Evolutionary conservation across 306 rosid species (phyloP), one percentile per base, ranked within the genome.

Genomic region (Castanopsis chinensis): DNA sequence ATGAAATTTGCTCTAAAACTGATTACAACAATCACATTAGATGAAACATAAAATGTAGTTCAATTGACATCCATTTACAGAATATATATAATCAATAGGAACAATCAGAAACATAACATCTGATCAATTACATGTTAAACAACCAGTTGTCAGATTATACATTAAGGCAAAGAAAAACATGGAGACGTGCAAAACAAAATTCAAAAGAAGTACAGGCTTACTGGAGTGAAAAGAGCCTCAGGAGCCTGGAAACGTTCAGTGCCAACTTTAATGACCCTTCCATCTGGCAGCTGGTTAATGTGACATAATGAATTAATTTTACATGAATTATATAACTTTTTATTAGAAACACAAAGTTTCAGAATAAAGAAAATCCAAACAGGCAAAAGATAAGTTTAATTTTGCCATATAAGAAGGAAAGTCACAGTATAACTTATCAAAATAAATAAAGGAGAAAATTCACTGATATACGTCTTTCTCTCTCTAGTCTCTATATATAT

Each of bases 181-280:
- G 19, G 70, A 80, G 37, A 49, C 8, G 35, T 74, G 55, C 69
- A 73, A 82, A 78, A 71, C 54, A 80, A 19, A 51, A 37, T 21
- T 51, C 17, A 82, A 75, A 76, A 52, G 71, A 70, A 61, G 63
- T 4, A 79, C 52, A 81, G 49, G 85, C 94, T 85, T 90, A 93
- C 99, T 30, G 99, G 99, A 45, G 99, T 91, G 87, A 96, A 96
- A 79, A 96, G 98, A 74, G 99, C 99, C 83, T 96, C 99, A 7
- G 99, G 98, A 83, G 99, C 97, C 87, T 96, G 99, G 84, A 96
- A 96, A 74, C 99, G 90, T 86, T 96, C 99, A 7, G 99, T 96
- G 73, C 99, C 99, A 76, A 96, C 99, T 88, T 96, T 96, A 87
- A 96, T 93, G 65, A 93, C 96, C 88, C 99, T 89, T 88, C 99